Base-by-base conservation (phyloP, 1,139 yeast species). In the Pichia sp. region DNA sequence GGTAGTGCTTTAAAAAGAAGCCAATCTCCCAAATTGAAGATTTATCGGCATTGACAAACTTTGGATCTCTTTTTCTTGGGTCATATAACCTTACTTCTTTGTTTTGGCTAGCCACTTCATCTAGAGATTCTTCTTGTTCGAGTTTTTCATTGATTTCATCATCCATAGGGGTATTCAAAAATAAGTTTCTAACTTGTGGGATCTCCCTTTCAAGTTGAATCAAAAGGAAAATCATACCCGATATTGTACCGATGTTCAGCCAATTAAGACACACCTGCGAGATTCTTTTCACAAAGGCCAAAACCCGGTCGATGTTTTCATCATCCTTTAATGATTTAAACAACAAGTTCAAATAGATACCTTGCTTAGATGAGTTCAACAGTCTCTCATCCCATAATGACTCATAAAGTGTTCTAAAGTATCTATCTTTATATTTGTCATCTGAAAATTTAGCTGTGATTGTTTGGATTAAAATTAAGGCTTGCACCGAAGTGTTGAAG, bases 401-500 rank as follows among this genome's bases (percentile, higher is more conserved):
- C 72, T 93, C 99, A 70, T 93, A 93, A 56, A 93, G 77, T 0
- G 98, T 90, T 67, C 90, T 81, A 75, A 84, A 92, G 69, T 81
- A 95, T 67, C 99, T 80, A 67, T 89, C 95, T 29, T 81, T 69
- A 34, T 76, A 74, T 13, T 53, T 45, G 15, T 53, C 57, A 31
- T 55, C 59, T 1, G 59, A 34, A 47, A 58, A 54, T 60, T 86
- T 88, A 56, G 76, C 74, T 30, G 79, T 66, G 58, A 93, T 87
- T 67, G 90, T 97, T 69, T 86, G 83, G 53, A 93, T 82, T 65
- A 93, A 80, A 34, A 87, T 85, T 61, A 95, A 78, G 0, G 99
- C 96, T 74, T 95, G 99, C 36, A 95, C 85, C 8, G 96, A 85
- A 2, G 99, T 93, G 70, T 90, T 90, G 75, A 93, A 92, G 70